phyloP scores from a whole-genome alignment of 2,329 filamentous ascomycete species.

The Fusarium sublunatum region DNA sequence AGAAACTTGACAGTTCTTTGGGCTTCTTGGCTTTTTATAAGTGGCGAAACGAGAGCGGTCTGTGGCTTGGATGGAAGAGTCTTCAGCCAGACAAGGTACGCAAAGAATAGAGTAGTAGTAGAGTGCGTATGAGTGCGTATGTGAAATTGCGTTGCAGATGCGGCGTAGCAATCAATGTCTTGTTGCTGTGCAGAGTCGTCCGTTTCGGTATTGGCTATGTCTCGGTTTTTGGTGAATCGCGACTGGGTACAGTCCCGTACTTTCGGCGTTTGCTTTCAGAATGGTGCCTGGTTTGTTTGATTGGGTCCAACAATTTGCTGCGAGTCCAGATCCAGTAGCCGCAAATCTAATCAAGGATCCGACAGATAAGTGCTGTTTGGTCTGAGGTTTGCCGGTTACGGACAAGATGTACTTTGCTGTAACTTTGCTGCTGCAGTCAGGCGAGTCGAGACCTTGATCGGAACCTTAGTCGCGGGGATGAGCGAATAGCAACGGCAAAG shows the following conservation, averaged over 20 bases:
- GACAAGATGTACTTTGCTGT: too few relatives aligned
- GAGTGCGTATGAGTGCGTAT: too few relatives aligned
- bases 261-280: conserved; percentile 29
- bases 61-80: conserved; percentile 16
- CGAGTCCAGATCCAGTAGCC: conserved; percentile 20
- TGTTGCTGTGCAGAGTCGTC: conserved; percentile 16
- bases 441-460: conserved; percentile 39
- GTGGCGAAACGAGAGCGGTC: conserved; percentile 33
- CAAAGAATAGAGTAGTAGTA: background rate
- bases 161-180: conserved; percentile 36
- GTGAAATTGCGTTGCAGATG: conserved; percentile 41
- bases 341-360: conserved; percentile 9
- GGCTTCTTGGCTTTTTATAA: background rate
- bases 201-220: conserved; percentile 31
- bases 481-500: conserved; percentile 1
- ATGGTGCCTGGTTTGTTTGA: too few relatives aligned
- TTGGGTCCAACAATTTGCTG: too few relatives aligned
- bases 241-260: conserved; percentile 8
- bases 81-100: too few relatives aligned
- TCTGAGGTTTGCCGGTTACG: conserved; percentile 13
- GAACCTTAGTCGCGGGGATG: too few relatives aligned
- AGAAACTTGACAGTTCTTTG: conserved; percentile 5
- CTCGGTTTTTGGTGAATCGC: conserved; percentile 30
- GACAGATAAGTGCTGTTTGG: conserved; percentile 19
- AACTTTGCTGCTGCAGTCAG: too few relatives aligned